Base-by-base conservation (phyloP, 2,329 filamentous ascomycete genomes). In the Biscogniauxia mediterranea region DNA sequence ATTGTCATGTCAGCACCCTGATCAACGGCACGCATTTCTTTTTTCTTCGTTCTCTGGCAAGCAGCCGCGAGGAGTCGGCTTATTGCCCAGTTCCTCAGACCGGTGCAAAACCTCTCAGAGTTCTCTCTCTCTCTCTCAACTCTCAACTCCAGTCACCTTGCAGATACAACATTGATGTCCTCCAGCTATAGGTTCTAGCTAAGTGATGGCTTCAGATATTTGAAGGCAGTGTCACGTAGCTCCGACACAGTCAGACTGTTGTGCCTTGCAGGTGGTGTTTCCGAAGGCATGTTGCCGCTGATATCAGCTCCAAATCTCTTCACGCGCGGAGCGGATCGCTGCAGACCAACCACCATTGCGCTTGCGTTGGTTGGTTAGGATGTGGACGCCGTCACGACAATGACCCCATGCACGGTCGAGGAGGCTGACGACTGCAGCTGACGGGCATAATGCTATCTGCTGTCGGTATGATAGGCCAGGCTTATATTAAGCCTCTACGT, bases 161-260 rank as follows among this genome's bases (percentile, higher is more conserved):
- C 38, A 46, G 38, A 15, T 11, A n/a, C 15, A 46, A 3, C 23
- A 46, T n/a, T 11, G 15, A 46, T n/a, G 13, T 15, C 32, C 32
- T 6, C 38, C n/a, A n/a, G n/a, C 17, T 46, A 46, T 15, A 5
- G 38, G 38, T 20, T 19, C 20, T 5, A 38, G 19, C 17, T 52
- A 19, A 8, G 32, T 25, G 17, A 53, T 23, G 38, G 15, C 32
- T 57, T 56, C 56, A 60, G 64, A 54, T 56, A 59, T 32, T 32
- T 60, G 65, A 57, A 58, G 54, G 57, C 61, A 58, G 59, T 50
- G 57, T 58, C 50, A 61, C 57, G 53, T 52, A 59, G 52, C 38
- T 20, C 52, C 21, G 46, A 20, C 28, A 53, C 54, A 32, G 55
- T 52, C 55, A 49, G 61, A 46, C 21, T 28, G 56, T 58, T 28